Conservation (phyloP, 441 rosid species). For the Sinapis alba region DNA sequence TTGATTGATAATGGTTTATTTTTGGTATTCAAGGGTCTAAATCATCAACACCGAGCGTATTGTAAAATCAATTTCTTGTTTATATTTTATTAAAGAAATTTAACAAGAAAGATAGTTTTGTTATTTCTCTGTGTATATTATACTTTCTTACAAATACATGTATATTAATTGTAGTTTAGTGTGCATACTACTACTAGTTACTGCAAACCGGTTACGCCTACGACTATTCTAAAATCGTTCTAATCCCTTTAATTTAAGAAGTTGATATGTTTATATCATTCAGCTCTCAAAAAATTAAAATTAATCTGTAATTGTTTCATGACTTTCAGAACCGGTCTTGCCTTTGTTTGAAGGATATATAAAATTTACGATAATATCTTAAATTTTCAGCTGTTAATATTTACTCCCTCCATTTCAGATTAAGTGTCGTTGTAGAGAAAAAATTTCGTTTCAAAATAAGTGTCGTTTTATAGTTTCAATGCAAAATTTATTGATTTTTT, state of each 20-base stretch:
- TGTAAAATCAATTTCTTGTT: constrained; percentile 34
- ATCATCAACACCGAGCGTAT: constrained; percentile 17
- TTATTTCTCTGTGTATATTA: constrained; percentile 33
- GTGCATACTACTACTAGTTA: background rate
- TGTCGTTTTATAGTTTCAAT: too few relatives aligned
- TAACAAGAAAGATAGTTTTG: constrained; percentile 18
- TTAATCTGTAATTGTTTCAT: background rate
- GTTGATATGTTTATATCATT: background rate
- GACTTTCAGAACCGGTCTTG: background rate
- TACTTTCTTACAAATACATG: constrained; percentile 7
- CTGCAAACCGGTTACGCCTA: background rate
- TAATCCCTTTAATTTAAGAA: background rate
- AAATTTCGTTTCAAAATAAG: too few relatives aligned
- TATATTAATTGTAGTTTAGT: constrained; percentile 7
- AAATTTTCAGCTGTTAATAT: too few relatives aligned
- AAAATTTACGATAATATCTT: background rate
- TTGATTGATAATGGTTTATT: constrained; percentile 15
- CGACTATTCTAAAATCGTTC: background rate
- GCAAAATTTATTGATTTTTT: too few relatives aligned
- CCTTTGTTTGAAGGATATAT: background rate
- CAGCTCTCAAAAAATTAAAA: background rate
- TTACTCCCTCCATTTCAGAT: too few relatives aligned
- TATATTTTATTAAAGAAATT: constrained; percentile 27
- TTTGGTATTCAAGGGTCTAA: constrained; percentile 17
- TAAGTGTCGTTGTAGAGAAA: too few relatives aligned